Conservation (phyloP, 1,284 basidiomycete species). For the Malassezia yamatoensis region DNA sequence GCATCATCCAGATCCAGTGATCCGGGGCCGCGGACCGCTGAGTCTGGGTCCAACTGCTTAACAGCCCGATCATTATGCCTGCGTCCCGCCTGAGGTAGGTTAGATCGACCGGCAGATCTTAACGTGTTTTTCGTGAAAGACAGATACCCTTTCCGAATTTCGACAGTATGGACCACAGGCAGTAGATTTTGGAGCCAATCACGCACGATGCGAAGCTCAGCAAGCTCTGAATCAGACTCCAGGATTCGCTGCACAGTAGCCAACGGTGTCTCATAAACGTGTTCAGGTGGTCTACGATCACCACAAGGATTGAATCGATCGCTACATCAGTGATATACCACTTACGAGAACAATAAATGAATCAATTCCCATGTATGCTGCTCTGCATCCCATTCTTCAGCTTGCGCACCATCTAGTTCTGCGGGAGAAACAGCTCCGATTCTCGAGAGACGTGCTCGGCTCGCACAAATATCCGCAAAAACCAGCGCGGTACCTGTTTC, state of each 20-base stretch:
- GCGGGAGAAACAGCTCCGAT: not conserved
- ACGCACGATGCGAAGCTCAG: constrained; percentile 42
- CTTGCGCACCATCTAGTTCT: constrained; percentile 22
- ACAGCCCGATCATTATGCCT: constrained; percentile 23
- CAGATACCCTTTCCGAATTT: constrained; percentile 45
- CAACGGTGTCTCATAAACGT: constrained; percentile 41
- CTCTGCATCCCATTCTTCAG: constrained; percentile 28
- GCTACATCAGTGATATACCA: constrained; percentile 2
- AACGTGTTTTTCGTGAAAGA: constrained; percentile 43
- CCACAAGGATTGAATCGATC: constrained; percentile 4
- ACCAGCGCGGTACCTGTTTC: constrained; percentile 29
- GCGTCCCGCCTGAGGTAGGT: constrained; percentile 18
- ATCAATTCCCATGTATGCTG: constrained; percentile 35
- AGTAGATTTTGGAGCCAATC: constrained; percentile 44
- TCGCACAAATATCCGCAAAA: constrained; percentile 32
- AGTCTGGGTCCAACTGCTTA: constrained; percentile 41
- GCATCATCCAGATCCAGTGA: constrained; percentile 34
- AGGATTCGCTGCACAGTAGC: constrained; percentile 38
- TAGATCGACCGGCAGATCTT: constrained; percentile 32
- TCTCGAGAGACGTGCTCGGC: constrained; percentile 3
- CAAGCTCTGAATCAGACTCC: constrained; percentile 26
- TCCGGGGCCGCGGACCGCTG: constrained; percentile 29
- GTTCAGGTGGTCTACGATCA: not conserved
- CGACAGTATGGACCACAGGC: constrained; percentile 30
- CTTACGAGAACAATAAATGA: constrained; percentile 24